Conservation (phyloP, 495 filamentous ascomycete species). For the Usnea hakonensis region DNA sequence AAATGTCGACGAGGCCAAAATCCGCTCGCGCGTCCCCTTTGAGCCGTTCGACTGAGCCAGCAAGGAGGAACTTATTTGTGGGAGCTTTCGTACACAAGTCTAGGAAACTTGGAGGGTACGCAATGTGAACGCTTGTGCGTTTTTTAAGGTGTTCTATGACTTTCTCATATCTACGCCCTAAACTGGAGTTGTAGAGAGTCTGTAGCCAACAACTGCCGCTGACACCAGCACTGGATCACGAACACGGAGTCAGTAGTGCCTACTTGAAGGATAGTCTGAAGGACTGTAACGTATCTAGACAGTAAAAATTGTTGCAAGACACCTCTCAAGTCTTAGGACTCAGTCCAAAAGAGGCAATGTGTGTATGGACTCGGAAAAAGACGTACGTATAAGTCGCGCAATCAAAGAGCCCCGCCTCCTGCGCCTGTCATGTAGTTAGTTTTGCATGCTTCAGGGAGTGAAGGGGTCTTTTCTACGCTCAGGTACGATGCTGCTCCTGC, state of each 20-base stretch:
- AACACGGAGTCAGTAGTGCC: constrained; percentile 39
- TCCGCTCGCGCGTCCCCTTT: constrained; percentile 72
- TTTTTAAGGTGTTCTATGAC: constrained; percentile 79
- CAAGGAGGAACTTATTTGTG: constrained; percentile 85
- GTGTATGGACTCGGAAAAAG: not conserved
- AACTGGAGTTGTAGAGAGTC: constrained; percentile 76
- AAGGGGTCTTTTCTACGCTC: constrained; percentile 33
- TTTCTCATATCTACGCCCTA: constrained; percentile 55
- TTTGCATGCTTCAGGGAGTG: not conserved
- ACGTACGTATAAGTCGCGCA: constrained; percentile 73
- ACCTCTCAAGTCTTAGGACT: not conserved
- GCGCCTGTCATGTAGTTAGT: constrained; percentile 27
- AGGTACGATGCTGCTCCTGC: constrained; percentile 80
- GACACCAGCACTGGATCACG: constrained; percentile 55
- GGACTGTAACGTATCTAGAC: not conserved
- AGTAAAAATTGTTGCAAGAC: not conserved
- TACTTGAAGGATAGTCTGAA: not conserved
- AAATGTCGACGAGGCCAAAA: constrained; percentile 87
- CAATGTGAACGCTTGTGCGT: constrained; percentile 77
- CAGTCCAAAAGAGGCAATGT: not conserved
- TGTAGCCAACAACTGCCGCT: constrained; percentile 95
- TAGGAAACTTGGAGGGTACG: constrained; percentile 79
- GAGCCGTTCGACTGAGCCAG: constrained; percentile 81
- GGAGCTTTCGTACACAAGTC: constrained; percentile 69
- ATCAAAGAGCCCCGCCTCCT: constrained; percentile 82